A percentile compares a stretch with the other conserved stretches of the same genome.
Evolutionary conservation across 192 early-diverging fungal species (phyloP).

Genomic region (Hyaloraphidium curvatum): DNA sequence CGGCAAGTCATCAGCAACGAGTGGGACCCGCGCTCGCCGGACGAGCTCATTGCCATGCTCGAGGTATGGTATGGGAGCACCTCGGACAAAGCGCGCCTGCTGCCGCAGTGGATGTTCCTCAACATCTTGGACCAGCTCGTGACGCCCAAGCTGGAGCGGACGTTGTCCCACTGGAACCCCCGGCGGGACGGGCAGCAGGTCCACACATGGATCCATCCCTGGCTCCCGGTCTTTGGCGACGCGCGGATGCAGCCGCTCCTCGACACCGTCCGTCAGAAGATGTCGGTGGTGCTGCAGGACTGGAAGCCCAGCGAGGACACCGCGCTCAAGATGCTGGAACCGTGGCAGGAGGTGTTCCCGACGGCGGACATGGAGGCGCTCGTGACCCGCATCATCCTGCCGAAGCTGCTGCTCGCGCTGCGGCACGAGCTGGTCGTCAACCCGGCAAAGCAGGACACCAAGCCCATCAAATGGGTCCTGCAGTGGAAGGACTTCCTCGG

Average conservation of each 20-base stretch:
- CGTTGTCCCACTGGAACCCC: conserved; percentile 44
- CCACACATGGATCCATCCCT: conserved; percentile 64
- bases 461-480: conserved; percentile 38
- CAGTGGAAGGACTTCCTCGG: conserved; percentile 39
- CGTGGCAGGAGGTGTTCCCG: conserved; percentile 48
- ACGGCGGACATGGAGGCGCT: conserved; percentile 35
- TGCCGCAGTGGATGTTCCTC: conserved; percentile 50
- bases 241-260: conserved; percentile 24
- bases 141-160: conserved; percentile 48
- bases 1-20: conserved; percentile 53
- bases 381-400: conserved; percentile 40
- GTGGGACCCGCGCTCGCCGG: conserved; percentile 47
- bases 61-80: conserved; percentile 36
- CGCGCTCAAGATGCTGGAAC: conserved; percentile 25
- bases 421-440: conserved; percentile 45
- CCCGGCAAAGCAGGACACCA: conserved; percentile 46
- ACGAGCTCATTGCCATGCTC: conserved; percentile 41
- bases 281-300: conserved; percentile 26
- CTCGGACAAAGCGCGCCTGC: conserved; percentile 8
- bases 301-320: conserved; percentile 45
- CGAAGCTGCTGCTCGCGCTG: conserved; percentile 41
- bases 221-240: conserved; percentile 46
- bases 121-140: conserved; percentile 64
- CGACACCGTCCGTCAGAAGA: conserved; percentile 36
- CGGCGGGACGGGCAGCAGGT: conserved; percentile 27